Evolutionary conservation across 345 rosid genomes (phyloP).

Genomic region (Psidium friedrichsthalianum): DNA sequence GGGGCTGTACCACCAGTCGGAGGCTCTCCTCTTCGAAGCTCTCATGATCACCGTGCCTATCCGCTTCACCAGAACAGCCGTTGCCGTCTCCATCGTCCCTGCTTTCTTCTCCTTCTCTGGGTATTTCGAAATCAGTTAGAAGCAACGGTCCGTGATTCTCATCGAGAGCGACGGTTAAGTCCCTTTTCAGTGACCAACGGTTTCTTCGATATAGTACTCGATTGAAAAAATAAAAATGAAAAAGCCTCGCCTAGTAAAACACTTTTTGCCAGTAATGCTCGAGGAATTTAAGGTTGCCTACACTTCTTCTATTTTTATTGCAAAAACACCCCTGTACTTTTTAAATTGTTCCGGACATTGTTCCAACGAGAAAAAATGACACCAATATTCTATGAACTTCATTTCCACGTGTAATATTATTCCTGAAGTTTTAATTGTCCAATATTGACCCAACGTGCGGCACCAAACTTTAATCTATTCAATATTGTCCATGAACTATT

Average conservation of each 20-base stretch:
- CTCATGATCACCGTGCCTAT: conserved; percentile 34
- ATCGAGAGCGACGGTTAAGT: background rate
- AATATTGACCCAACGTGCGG: no score
- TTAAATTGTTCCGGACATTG: no score
- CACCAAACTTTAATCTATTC: no score
- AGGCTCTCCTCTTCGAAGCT: conserved; percentile 17
- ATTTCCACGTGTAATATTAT: no score
- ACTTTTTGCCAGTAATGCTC: background rate
- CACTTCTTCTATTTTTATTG: background rate
- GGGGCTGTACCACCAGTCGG: conserved; percentile 43
- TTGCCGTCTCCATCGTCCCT: background rate
- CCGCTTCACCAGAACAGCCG: conserved; percentile 14
- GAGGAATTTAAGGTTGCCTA: background rate
- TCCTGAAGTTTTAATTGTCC: no score
- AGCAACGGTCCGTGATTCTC: background rate
- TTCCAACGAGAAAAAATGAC: no score
- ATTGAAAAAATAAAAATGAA: no score
- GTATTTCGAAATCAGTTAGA: background rate
- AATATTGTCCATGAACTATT: no score
- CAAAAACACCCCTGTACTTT: no score
- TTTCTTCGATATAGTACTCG: background rate
- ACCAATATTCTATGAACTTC: no score
- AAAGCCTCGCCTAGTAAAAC: background rate
- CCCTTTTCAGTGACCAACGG: background rate
- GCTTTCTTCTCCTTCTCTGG: background rate